Conservation (phyloP, 1,284 basidiomycete genomes). For the Mycena citricolor region DNA sequence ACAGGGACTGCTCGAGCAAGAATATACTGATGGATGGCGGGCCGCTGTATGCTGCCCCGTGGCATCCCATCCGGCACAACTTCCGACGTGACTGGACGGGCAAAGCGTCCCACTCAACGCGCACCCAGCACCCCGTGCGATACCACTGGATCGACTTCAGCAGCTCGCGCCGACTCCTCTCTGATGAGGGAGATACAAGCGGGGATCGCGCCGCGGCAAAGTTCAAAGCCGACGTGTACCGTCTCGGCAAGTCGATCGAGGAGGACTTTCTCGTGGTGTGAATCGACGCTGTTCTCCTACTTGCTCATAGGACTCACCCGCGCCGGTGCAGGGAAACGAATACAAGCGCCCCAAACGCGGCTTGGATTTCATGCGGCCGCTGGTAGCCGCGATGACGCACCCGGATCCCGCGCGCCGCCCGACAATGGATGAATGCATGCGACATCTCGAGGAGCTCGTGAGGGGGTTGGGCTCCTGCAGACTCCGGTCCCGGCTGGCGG, state of each 20-base stretch:
- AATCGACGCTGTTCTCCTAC: not conserved
- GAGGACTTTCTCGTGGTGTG: conserved; percentile 31
- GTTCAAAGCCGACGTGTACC: conserved; percentile 38
- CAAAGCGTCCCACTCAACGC: conserved; percentile 7
- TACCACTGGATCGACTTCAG: conserved; percentile 25
- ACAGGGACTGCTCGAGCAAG: conserved; percentile 37
- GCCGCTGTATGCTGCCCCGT: conserved; percentile 27
- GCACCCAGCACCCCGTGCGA: conserved; percentile 16
- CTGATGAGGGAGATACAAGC: no score
- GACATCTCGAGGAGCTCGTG: conserved; percentile 15
- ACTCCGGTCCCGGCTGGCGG: conserved; percentile 18
- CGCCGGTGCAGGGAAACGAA: not conserved
- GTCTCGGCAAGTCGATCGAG: conserved; percentile 34
- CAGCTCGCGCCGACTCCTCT: conserved; percentile 8
- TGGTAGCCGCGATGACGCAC: conserved; percentile 31
- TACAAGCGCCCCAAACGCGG: conserved; percentile 9
- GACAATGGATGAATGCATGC: conserved; percentile 29
- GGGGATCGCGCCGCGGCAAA: not conserved
- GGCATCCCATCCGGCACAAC: conserved; percentile 6
- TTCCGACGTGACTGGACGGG: conserved; percentile 6
- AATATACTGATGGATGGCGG: conserved; percentile 40
- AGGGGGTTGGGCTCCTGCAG: conserved; percentile 9
- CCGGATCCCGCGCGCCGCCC: conserved; percentile 30
- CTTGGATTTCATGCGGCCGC: conserved; percentile 29
- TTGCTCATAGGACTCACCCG: not conserved